Base-by-base conservation (phyloP, 1,284 basidiomycete genomes). In the Marasmius sp. region DNA sequence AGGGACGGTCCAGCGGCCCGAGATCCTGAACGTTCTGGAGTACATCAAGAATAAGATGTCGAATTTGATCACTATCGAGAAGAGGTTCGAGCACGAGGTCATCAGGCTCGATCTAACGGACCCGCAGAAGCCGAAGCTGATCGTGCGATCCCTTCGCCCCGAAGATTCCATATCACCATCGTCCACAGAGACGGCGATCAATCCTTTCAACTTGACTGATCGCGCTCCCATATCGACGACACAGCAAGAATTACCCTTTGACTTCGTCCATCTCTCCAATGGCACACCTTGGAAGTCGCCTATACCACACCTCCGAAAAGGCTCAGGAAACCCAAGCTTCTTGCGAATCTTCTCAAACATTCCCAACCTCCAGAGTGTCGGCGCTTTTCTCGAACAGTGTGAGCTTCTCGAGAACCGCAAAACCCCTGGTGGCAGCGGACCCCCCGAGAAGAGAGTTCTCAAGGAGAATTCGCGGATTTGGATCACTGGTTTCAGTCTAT, bases 1-100 rank as follows among this genome's bases (percentile, higher is more conserved):
- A 41, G 57, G 57, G 18, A 58, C 20, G 43, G 27, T 58, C 39
- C 57, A 58, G 43, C 47, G 11, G 14, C n/a, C 43, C 45, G n/a
- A 8, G 43, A 45, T 45, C 14, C 43, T 16, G 14, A 14, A 45
- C 6, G 43, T 18, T 14, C 14, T 45, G 43, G 14, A 45, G 6
- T 45, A 16, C 6, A 45, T 45, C 12, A 5, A 45, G 12, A 18
- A 45, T 14, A 45, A 45, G 6, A 45, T 45, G 43, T 7, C 6
- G 43, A 18, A 45, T 45, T 5, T 45, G 14, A 45, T 45, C 43
- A 45, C 43, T 16, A 45, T 45, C 43, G 43, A 45, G 20, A 6
- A 16, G 6, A 16, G 14, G 6, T 45, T 45, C 14, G 12, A 45
- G 6, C 12, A 45, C 43, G 43, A 45, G 14, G 43, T 45, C 16